Evolutionary conservation across 305 asterid genomes (phyloP), one percentile per base, ranked within the genome.

Genomic region (Stenogyne calaminthoides): DNA sequence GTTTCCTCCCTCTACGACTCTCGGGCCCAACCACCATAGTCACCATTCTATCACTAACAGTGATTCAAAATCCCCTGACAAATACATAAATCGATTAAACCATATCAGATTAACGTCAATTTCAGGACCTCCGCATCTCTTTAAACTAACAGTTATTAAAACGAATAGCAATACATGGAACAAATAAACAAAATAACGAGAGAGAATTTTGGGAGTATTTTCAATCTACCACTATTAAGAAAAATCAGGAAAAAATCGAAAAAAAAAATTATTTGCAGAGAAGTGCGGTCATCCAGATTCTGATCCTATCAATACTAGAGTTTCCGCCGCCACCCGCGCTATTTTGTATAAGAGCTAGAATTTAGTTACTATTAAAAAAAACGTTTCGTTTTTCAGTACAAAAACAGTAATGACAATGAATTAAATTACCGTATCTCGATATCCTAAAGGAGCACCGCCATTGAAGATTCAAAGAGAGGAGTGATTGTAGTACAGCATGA

Each of bases 1-100:
- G 84, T 78, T 95, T 95, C 82, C 97, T 85, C 40, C 98, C 98
- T 74, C 91, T 70, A 18, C 88, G 82, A 81, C 75, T 85, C 84
- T 73, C 72, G 34, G 85, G 66, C 68, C 67, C 84, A 67, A 61
- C 74, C 70, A 46, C 86, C 54, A 29, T 77, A 68, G 66, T 59
- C 68, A 84, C 95, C 99, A 89, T 95, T 73, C 65, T 76, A 66
- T 59, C 84, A 67, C 82, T 82, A 84, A 52, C 69, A 56, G 36
- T 67, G 75, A 70, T 57, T 49, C 67, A 63, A 44, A 42, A 74
- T 51, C 2, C 61, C 78, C 76, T 81, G 69, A 77, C 32, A 56
- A 37, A 20, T n/a, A 15, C n/a, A 67, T 18, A 51, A 32, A 51
- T 58, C 64, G 12, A 70, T 11, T 37, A 74, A 54, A 75, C 76